Evolutionary conservation across 345 rosid species (phyloP), one percentile per base, ranked within the genome.

Genomic region (Populus alba): DNA sequence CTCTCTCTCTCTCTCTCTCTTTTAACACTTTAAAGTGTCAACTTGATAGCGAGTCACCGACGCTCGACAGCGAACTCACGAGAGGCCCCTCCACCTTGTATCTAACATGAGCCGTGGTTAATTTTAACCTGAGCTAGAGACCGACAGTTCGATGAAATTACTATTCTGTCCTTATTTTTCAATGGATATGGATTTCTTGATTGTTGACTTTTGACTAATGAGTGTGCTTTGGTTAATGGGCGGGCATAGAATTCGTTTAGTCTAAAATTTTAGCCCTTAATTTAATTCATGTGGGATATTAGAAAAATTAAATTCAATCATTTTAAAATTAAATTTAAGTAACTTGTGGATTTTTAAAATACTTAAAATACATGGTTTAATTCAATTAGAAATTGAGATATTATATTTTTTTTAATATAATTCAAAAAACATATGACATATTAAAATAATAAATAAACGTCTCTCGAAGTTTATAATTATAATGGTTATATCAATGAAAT

Each of bases 11-110:
- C 55, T 33, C 35, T 27, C 8, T 66, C 71, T 71, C 51, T 74
- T 80, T 69, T 22, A 76, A 71, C 43, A 25, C 38, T 29, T 25
- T 66, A 80, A 31, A 38, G 47, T 72, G 83, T 66, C 66, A 68
- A 90, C 89, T 73, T 90, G 76, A 75, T 37, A 15, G 77, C 83
- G 94, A 87, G 97, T 88, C 96, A 92, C 94, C 97, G 94, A 94
- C 97, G 93, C 87, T 85, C 77, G 22, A 63, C 38, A 70, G 33
- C 70, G 33, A n/a, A 72, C 83, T 75, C 77, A 79, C 83, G 86
- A 77, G 89, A 39, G 86, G 69, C 57, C 91, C 82, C 82, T 71
- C 80, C 81, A 70, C 77, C 23, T 75, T 65, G 6, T 45, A 41
- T 55, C 29, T 72, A 87, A 86, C 93, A 84, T 27, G 25, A 71